Conservation (phyloP, 2,329 filamentous ascomycete genomes). For the Ceratocystis colombiana region DNA sequence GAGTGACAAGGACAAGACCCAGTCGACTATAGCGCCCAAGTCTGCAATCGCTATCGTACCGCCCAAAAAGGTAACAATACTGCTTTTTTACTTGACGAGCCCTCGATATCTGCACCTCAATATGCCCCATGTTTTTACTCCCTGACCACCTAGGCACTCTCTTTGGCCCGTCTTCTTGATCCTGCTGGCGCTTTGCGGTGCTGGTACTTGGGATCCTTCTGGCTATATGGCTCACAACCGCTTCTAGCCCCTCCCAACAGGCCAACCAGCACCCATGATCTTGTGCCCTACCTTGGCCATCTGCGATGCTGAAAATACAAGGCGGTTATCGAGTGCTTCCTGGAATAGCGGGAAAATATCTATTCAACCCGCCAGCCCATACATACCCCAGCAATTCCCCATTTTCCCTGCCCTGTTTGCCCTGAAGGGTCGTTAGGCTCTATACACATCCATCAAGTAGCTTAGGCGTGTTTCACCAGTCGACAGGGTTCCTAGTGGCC, state of each 20-base stretch:
- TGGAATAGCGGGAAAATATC: neutral
- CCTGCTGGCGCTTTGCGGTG: neutral
- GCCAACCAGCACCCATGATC: neutral
- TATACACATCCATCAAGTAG: neutral
- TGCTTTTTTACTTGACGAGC: neutral
- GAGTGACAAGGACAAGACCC: constrained; percentile 69
- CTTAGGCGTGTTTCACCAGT: constrained; percentile 17
- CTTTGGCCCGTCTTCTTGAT: constrained; percentile 2
- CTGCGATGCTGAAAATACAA: neutral
- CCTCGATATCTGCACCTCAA: neutral
- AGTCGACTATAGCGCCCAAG: constrained; percentile 71
- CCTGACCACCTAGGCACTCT: neutral
- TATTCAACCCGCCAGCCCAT: neutral
- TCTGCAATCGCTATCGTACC: constrained; percentile 80
- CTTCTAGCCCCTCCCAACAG: constrained; percentile 12
- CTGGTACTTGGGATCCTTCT: neutral
- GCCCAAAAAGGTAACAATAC: constrained; percentile 71
- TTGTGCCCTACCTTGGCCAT: neutral
- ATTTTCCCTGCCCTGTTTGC: constrained; percentile 6
- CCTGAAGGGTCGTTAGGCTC: neutral
- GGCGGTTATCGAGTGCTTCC: neutral
- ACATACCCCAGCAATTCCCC: neutral
- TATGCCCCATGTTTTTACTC: neutral
- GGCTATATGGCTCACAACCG: neutral
- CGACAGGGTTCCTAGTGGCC: constrained; percentile 14